Conservation (phyloP, 176 grass and related monocot species). For the Avena sativa region DNA sequence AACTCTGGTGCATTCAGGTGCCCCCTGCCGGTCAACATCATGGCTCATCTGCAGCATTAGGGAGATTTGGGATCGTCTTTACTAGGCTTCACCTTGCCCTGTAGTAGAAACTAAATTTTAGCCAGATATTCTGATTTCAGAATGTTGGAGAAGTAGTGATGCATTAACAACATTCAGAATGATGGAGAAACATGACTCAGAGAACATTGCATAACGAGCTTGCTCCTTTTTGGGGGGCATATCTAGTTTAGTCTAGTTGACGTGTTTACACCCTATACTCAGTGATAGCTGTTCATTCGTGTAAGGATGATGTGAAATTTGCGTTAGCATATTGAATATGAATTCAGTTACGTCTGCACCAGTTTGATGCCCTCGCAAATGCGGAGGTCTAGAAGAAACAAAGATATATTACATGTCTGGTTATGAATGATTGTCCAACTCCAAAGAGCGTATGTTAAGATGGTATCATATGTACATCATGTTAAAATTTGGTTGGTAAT, state of each 20-base stretch:
- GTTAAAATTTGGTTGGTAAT: neutral
- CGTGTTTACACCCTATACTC: neutral
- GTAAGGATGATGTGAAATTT: neutral
- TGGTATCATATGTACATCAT: neutral
- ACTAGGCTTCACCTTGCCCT: constrained; percentile 21
- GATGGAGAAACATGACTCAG: neutral
- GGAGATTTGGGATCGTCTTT: neutral
- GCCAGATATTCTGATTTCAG: constrained; percentile 26
- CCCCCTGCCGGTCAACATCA: neutral
- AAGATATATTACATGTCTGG: neutral
- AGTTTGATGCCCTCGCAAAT: neutral
- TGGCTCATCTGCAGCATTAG: neutral
- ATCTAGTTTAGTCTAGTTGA: neutral
- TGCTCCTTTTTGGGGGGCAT: neutral
- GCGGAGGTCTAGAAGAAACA: neutral
- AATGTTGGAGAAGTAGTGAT: constrained; percentile 4
- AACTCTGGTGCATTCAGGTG: neutral
- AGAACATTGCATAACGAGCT: neutral
- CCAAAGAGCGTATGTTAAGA: neutral
- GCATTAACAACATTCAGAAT: constrained; percentile 13
- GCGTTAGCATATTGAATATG: neutral
- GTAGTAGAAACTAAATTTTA: constrained; percentile 1
- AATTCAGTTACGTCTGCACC: constrained; percentile 1
- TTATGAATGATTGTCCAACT: constrained; percentile 4
- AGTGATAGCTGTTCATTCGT: neutral